Evolutionary conservation across 257 asterid genomes (phyloP), one percentile per base, ranked within the genome.

Genomic region (Linaria vulgaris): DNA sequence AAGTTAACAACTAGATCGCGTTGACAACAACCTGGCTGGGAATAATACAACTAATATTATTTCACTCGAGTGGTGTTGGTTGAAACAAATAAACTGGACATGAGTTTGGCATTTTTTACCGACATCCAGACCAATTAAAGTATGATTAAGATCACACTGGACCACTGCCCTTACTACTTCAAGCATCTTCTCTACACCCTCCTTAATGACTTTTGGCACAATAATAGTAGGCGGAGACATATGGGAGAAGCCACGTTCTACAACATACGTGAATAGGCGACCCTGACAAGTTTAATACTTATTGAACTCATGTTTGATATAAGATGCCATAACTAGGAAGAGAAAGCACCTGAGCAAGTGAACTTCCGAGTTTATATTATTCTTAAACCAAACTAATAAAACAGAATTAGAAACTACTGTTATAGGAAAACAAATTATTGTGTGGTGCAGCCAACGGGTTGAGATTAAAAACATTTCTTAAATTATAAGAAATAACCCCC

Each of bases 141-240:
- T 87, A 71, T 90, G 97, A 15, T 73, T 75, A 56, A 90, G 82
- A 77, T 90, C 97, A 2, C 97, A 87, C 22, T 90, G 91, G 71
- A 90, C 97, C 96, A 94, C 90, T 49, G 82, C 87, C 52, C 96
- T 80, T 81, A 89, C 97, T 0, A 95, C 97, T 78, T 90, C 95
- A 70, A 94, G 90, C 63, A 90, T 74, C 87, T 83, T 90, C 59
- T 94, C 95, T 20, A 94, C 96, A 65, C 70, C 82, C 69, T 72
- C 88, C 68, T 78, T 87, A 51, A 94, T 74, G 31, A 72, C 79
- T 64, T 85, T 90, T 41, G 99, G 99, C 64, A 94, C 97, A 75
- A 94, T 60, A 72, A 94, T 74, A 20, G 85, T 88, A 5, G 99
- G 99, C 17, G 97, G 90, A 9, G 74, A 72, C 97, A 90, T 83